Conservation (phyloP, 1,284 basidiomycete genomes). For the Hortiboletus rubellus region DNA sequence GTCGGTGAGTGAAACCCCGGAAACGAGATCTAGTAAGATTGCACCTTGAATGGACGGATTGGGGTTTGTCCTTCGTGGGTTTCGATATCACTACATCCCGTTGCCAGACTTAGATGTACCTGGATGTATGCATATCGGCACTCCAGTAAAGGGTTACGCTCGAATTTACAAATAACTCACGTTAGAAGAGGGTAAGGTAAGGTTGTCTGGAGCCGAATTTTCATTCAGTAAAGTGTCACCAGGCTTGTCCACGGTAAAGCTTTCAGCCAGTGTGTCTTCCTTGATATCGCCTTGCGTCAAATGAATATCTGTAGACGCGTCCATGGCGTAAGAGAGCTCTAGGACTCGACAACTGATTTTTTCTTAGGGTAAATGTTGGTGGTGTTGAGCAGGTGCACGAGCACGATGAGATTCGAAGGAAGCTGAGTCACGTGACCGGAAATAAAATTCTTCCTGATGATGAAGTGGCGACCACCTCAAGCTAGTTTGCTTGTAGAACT, state of each 20-base stretch:
- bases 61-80: not conserved
- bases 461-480: not conserved
- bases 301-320: not conserved
- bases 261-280: not conserved
- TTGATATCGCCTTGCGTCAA: not conserved
- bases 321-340: constrained; percentile 10
- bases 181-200: not conserved
- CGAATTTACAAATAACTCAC: constrained; percentile 5
- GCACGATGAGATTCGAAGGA: not conserved
- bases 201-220: not conserved
- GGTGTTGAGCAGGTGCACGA: not conserved
- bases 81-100: not conserved
- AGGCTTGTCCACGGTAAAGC: not conserved
- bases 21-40: not conserved
- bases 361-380: not conserved
- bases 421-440: constrained; percentile 19
- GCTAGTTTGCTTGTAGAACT: not conserved
- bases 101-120: not conserved
- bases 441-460: not conserved
- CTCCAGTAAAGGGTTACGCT: not conserved
- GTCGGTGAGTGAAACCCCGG: not conserved
- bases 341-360: not conserved
- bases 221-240: not conserved
- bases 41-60: constrained; percentile 9
- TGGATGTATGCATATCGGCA: constrained; percentile 17